Evolutionary conservation across 2,329 filamentous ascomycete species (phyloP).

Genomic region (Xylariaceae sp.): DNA sequence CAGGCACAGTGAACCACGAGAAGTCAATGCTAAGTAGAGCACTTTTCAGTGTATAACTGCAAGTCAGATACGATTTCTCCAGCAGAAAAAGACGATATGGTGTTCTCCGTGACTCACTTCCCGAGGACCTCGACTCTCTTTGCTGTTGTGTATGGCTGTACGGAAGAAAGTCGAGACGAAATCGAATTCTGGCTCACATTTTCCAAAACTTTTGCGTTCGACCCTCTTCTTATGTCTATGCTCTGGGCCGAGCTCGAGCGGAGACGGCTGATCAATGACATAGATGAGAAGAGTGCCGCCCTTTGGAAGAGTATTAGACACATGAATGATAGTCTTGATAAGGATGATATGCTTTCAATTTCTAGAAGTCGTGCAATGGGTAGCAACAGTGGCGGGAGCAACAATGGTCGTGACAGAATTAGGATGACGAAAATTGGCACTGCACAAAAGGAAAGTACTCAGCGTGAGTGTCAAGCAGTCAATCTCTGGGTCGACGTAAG

Average conservation of each 20-base stretch:
- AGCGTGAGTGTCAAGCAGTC: constrained; percentile 17
- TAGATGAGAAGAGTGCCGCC: constrained; percentile 3
- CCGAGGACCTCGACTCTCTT: constrained; percentile 10
- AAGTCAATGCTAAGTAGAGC: neutral
- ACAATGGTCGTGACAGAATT: neutral
- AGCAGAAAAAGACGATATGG: constrained; percentile 8
- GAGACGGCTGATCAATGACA: constrained; percentile 8
- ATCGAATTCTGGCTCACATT: neutral
- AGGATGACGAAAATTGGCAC: neutral
- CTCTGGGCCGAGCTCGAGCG: constrained; percentile 21
- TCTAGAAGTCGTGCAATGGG: neutral
- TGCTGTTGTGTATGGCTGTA: constrained; percentile 23
- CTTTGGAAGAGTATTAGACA: constrained; percentile 15
- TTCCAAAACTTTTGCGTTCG: constrained; percentile 7
- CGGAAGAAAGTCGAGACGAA: neutral
- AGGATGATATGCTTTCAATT: neutral
- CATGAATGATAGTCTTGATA: constrained; percentile 12
- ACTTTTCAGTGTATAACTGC: constrained; percentile 22
- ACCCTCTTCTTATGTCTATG: constrained; percentile 22
- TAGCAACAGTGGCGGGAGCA: neutral
- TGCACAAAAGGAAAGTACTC: constrained; percentile 1
- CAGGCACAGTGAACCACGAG: neutral
- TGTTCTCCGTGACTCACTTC: constrained; percentile 22
- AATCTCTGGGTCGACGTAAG: constrained; percentile 17
- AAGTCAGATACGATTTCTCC: constrained; percentile 22